Conservation (phyloP, 441 rosid species). For the Jatropha multifida region DNA sequence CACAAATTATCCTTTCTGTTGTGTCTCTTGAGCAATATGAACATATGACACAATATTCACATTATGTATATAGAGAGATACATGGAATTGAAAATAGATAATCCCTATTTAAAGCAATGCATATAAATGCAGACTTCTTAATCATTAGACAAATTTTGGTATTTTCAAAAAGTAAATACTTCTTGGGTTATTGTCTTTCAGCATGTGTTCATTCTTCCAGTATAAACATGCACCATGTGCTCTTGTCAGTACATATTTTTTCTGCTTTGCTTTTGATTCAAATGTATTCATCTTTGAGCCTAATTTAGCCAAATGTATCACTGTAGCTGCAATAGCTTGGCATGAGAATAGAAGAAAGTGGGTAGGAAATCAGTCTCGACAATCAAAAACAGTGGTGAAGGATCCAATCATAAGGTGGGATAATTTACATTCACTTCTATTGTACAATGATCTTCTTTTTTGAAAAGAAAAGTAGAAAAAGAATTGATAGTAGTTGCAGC, state of each 20-base stretch:
- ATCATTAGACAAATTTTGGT: background rate
- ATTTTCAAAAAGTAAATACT: background rate
- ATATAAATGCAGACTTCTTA: background rate
- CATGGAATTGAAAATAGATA: background rate
- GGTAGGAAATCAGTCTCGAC: slow-evolving; percentile 64
- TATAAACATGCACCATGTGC: background rate
- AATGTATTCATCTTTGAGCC: slow-evolving; percentile 7
- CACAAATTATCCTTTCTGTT: background rate
- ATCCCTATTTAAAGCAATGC: background rate
- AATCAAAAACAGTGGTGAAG: slow-evolving; percentile 38
- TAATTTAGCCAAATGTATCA: slow-evolving; percentile 22
- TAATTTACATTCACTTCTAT: slow-evolving; percentile 11
- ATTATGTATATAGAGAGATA: background rate
- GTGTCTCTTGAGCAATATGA: background rate
- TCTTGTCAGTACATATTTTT: background rate
- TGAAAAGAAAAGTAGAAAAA: no score
- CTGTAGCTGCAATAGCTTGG: slow-evolving; percentile 67
- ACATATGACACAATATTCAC: background rate
- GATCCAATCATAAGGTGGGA: slow-evolving; percentile 81
- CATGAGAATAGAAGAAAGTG: slow-evolving; percentile 74
- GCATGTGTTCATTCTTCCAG: background rate
- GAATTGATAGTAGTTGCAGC: no score
- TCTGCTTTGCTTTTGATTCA: background rate
- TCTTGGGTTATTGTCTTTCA: background rate
- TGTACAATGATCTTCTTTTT: background rate